Evolutionary conservation across 2,329 filamentous ascomycete genomes (phyloP).

Genomic region (Aspergillus sp.): DNA sequence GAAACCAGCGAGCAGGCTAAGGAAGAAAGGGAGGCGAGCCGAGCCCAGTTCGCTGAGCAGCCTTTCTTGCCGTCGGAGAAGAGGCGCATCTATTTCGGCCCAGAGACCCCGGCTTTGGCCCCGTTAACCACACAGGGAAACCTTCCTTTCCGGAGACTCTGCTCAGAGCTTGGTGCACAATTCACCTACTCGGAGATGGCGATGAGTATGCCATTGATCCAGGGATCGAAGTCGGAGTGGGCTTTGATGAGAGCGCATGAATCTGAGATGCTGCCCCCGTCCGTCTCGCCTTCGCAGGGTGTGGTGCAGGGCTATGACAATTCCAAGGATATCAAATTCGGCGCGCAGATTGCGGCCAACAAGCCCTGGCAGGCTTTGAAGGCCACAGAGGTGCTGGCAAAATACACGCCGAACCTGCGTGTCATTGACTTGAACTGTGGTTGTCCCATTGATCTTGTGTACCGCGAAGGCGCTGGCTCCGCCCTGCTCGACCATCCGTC

Average conservation of each 20-base stretch:
- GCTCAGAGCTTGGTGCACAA: slow-evolving; percentile 79
- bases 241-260: slow-evolving; percentile 88
- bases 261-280: slow-evolving; percentile 66
- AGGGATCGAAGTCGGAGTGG: slow-evolving; percentile 89
- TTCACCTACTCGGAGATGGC: slow-evolving; percentile 99
- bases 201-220: slow-evolving; percentile 78
- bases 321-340: slow-evolving; percentile 74
- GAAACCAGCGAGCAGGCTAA: slow-evolving; percentile 26
- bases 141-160: slow-evolving; percentile 84
- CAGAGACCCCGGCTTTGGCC: slow-evolving; percentile 86
- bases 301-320: slow-evolving; percentile 74
- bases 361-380: slow-evolving; percentile 88
- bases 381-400: slow-evolving; percentile 70
- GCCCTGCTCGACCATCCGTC: slow-evolving; percentile 79
- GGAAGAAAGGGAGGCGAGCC: slow-evolving; percentile 55
- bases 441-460: slow-evolving; percentile 93
- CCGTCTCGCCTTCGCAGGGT: slow-evolving; percentile 46
- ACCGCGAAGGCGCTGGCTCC: slow-evolving; percentile 77
- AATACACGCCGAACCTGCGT: slow-evolving; percentile 71
- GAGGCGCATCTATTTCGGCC: slow-evolving; percentile 83
- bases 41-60: slow-evolving; percentile 74
- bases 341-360: slow-evolving; percentile 84
- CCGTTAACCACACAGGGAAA: slow-evolving; percentile 96
- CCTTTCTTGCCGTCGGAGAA: slow-evolving; percentile 90
- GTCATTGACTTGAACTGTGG: slow-evolving; percentile 95